These are phyloP conservation scores for Boletus edulis DNA, from an alignment of 768 basidiomycete species.

Conservation along the genomic window DNA sequence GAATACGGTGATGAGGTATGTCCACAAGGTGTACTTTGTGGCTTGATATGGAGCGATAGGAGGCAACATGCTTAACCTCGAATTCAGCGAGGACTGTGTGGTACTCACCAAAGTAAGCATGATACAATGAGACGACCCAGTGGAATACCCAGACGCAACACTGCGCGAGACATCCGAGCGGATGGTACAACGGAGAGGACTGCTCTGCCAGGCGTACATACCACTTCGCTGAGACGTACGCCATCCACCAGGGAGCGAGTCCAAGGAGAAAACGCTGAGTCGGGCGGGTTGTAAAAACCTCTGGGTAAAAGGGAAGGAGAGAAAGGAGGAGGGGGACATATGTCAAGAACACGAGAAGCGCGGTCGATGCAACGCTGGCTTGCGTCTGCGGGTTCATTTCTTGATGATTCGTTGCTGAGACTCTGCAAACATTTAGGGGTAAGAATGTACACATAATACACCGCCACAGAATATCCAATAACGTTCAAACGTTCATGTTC, in stretches of 20 bases:
- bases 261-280: conserved; percentile 18
- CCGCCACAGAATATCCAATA: conserved; percentile 4
- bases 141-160: conserved; percentile 26
- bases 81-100: background rate
- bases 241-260: conserved; percentile 20
- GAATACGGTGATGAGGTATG: conserved; percentile 21
- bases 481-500: background rate
- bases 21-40: conserved; percentile 8
- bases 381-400: conserved; percentile 5
- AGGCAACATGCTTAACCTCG: background rate
- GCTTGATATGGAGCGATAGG: conserved; percentile 2
- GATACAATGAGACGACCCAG: conserved; percentile 17
- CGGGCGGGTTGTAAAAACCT: conserved; percentile 9
- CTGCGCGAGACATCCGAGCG: conserved; percentile 22
- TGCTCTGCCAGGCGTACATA: conserved; percentile 21
- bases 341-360: conserved; percentile 13
- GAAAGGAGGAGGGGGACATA: conserved; percentile 18
- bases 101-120: conserved; percentile 20
- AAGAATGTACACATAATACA: background rate
- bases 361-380: background rate
- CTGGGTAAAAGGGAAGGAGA: conserved; percentile 8
- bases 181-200: conserved; percentile 24
- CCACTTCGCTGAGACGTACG: conserved; percentile 18
- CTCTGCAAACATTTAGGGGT: background rate
- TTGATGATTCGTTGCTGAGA: background rate